Base-by-base conservation (phyloP, 2,329 filamentous ascomycete genomes). In the Cladorrhinum sp. region DNA sequence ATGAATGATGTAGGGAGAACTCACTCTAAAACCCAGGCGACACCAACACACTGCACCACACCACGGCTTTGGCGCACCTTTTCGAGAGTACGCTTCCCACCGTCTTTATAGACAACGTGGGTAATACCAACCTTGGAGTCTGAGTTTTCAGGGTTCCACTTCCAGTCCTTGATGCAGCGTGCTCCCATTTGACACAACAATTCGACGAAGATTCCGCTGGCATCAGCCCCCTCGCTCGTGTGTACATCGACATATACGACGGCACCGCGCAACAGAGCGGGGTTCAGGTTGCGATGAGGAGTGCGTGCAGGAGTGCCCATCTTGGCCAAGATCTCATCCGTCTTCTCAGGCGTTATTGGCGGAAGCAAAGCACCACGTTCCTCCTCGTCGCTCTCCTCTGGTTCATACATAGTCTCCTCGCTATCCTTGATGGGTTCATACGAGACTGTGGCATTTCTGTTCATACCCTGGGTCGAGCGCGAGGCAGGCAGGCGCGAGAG, bases 31-130 rank as follows among this genome's bases (percentile, higher is more conserved):
- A 95, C 89, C 91, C 92, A 96, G 65, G 87, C 87, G 51, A 96
- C 89, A 54, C 92, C 92, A 58, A 96, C 91, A 75, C 92, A 96
- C 67, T 91, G 87, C 38, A 96, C 90, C 27, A 90, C 79, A 5
- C 91, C 91, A 13, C 84, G 81, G 41, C 85, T 87, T 67, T 88
- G 83, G 60, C 86, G 81, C 6, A 93, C 88, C 75, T 92, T 96
- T 71, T 96, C 88, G 65, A 96, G 75, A 0, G 92, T 96, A 24
- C 88, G 81, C 69, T 88, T 87, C 48, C 87, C 87, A 50, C 92
- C 92, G 70, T 96, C 92, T 73, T 96, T 96, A 79, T 87, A 96
- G 6, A 96, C 85, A 7, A 96, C 90, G 70, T 96, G 92, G 0
- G 92, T 96, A 68, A 96, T 91, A 4, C 88, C 89, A 61, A 91